These are phyloP conservation scores for Phaseolus coccineus DNA, from an alignment of 331 rosid species.

Conservation along the genomic window DNA sequence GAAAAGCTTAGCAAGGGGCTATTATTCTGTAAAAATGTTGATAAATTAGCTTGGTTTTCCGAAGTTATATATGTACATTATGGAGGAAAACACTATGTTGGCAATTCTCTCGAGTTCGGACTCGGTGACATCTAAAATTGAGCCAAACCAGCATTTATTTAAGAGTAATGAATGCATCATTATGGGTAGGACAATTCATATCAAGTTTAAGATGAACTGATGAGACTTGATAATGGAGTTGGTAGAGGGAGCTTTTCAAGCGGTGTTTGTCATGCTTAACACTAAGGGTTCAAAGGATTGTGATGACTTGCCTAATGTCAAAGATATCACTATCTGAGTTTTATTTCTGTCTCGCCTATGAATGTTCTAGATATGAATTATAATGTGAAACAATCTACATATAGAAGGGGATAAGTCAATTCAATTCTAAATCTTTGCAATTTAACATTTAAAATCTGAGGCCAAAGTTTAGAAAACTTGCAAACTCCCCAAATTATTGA, in stretches of 20 bases:
- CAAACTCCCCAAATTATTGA: background rate
- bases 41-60: conserved; percentile 30
- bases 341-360: background rate
- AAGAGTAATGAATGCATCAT: conserved; percentile 30
- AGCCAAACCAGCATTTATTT: conserved; percentile 18
- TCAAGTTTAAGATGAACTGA: conserved; percentile 30
- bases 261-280: conserved; percentile 31
- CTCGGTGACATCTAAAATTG: conserved; percentile 30
- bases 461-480: background rate
- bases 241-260: conserved; percentile 40
- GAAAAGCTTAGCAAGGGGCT: conserved; percentile 3
- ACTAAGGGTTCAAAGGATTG: conserved; percentile 36
- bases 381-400: background rate
- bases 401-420: background rate
- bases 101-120: conserved; percentile 14
- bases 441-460: background rate
- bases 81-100: conserved; percentile 34
- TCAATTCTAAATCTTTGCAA: conserved; percentile 12
- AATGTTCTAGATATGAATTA: background rate
- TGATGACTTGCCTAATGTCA: conserved; percentile 24
- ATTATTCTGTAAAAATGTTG: conserved; percentile 26
- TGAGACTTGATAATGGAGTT: conserved; percentile 40
- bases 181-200: conserved; percentile 29
- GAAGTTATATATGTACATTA: conserved; percentile 16
- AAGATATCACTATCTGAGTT: conserved; percentile 17